phyloP scores from a whole-genome alignment of 352 stramenopile species.

The Globisporangium carolinianum region DNA sequence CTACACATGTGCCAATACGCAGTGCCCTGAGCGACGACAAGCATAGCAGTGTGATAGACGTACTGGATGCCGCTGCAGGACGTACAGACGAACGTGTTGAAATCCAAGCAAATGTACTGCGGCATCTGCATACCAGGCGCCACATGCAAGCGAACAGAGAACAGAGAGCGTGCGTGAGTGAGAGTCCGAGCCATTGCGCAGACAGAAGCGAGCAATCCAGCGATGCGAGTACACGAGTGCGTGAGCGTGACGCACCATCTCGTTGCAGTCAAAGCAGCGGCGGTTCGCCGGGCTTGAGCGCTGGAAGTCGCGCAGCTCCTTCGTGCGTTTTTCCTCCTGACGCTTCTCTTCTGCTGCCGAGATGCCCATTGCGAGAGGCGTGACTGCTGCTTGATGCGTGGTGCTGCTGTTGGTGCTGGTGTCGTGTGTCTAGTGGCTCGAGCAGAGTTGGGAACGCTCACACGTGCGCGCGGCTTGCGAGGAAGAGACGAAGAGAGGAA shows the following conservation, averaged over 20 bases:
- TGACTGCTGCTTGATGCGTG: neutral
- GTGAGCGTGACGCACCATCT: conserved; percentile 49
- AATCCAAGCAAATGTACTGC: conserved; percentile 90
- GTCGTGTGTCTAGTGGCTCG: neutral
- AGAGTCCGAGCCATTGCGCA: too few species aligned
- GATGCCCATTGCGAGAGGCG: neutral
- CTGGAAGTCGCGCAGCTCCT: conserved; percentile 85
- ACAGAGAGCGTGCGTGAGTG: neutral
- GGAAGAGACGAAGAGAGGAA: neutral
- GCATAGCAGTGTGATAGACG: conserved; percentile 14
- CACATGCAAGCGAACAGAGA: neutral
- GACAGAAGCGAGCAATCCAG: too few species aligned
- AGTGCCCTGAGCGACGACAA: neutral
- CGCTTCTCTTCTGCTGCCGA: conserved; percentile 60
- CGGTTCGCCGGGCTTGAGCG: conserved; percentile 61
- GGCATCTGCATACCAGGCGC: conserved; percentile 57
- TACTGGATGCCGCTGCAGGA: conserved; percentile 91
- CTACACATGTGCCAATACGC: neutral
- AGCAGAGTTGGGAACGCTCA: neutral
- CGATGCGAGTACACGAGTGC: neutral
- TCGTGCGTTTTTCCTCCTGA: conserved; percentile 75
- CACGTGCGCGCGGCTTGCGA: neutral
- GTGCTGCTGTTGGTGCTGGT: neutral
- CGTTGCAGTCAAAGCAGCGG: conserved; percentile 88
- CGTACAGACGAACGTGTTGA: conserved; percentile 94